Conservation (phyloP, 2,329 filamentous ascomycete genomes). For the Coniella lustricola region DNA sequence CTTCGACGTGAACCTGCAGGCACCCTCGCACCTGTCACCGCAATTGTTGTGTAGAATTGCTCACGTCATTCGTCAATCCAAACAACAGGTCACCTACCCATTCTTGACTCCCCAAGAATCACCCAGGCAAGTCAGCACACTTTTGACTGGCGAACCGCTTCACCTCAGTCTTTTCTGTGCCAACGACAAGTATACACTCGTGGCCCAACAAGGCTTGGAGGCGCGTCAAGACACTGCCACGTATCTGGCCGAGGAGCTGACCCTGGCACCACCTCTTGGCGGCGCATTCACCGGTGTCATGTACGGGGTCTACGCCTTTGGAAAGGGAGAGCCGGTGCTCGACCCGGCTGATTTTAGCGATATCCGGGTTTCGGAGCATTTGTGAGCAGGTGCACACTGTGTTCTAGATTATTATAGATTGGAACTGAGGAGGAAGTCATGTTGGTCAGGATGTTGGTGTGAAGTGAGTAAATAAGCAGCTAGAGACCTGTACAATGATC, state of each 20-base stretch:
- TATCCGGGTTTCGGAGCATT: conserved; percentile 13
- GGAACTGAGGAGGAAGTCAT: not conserved
- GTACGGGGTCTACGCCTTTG: conserved; percentile 26
- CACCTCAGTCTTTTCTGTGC: conserved; percentile 3
- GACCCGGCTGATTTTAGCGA: conserved; percentile 26
- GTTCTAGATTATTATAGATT: too few species aligned
- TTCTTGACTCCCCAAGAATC: not conserved
- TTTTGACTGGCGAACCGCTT: not conserved
- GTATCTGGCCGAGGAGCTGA: conserved; percentile 19
- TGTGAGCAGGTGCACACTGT: too few species aligned
- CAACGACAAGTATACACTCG: not conserved
- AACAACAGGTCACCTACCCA: conserved; percentile 9
- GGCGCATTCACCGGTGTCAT: conserved; percentile 26
- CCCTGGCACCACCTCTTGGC: conserved; percentile 24
- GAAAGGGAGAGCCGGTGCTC: conserved; percentile 24
- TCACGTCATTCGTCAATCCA: too few species aligned
- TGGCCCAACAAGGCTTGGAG: not conserved
- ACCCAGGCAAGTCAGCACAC: conserved; percentile 3
- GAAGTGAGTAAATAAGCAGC: too few species aligned
- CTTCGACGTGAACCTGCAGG: not conserved
- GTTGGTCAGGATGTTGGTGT: not conserved
- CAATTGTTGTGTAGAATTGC: too few species aligned
- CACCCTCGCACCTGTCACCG: too few species aligned
- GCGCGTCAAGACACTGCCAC: not conserved
- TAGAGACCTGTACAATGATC: too few species aligned